phyloP scores from a whole-genome alignment of 2,329 filamentous ascomycete genomes.

The Alternaria incomplexa region DNA sequence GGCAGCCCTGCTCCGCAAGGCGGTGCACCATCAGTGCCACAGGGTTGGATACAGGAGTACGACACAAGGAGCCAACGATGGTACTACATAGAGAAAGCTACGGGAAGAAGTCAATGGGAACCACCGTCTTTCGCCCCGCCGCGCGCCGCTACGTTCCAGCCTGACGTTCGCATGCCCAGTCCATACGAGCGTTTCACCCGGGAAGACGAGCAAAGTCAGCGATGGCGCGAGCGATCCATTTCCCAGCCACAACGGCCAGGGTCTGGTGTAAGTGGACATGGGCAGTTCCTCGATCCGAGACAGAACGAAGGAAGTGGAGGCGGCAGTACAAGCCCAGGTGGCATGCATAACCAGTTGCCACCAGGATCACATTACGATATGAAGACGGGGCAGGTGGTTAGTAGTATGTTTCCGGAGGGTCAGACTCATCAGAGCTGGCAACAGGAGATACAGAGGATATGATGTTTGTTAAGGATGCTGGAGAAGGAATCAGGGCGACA shows the following conservation, averaged over 20 bases:
- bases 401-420: slow-evolving; percentile 19
- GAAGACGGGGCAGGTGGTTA: slow-evolving; percentile 21
- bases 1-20: slow-evolving; percentile 7
- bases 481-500: background rate
- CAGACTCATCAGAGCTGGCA: slow-evolving; percentile 7
- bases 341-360: slow-evolving; percentile 9
- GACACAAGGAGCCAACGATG: slow-evolving; percentile 66
- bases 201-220: background rate
- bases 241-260: slow-evolving; percentile 9
- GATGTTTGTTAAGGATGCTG: background rate
- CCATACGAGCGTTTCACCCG: background rate
- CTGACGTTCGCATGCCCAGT: slow-evolving; percentile 1
- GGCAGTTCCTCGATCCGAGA: slow-evolving; percentile 4
- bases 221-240: background rate
- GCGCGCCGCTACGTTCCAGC: slow-evolving; percentile 4
- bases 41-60: slow-evolving; percentile 67
- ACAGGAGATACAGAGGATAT: slow-evolving; percentile 12
- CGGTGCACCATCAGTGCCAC: slow-evolving; percentile 24
- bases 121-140: slow-evolving; percentile 22
- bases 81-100: slow-evolving; percentile 67
- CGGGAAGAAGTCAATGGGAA: slow-evolving; percentile 69
- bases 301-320: background rate
- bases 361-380: slow-evolving; percentile 21
- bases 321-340: slow-evolving; percentile 2
- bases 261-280: background rate